A percentile compares a stretch with the other conserved stretches of the same genome.
Conservation (phyloP, 192 early-diverging fungal genomes). For the Neocallimastix lanati region DNA sequence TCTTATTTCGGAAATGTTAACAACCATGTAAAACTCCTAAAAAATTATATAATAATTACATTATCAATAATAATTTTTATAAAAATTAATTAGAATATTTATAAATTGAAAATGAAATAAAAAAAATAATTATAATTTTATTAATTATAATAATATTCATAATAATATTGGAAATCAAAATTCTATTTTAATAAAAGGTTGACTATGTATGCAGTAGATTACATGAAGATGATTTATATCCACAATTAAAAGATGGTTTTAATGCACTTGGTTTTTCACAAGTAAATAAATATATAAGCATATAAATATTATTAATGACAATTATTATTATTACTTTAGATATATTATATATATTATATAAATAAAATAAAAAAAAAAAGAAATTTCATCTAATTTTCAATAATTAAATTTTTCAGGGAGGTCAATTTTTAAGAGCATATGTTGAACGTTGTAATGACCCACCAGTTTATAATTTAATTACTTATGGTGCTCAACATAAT, state of each 20-base stretch:
- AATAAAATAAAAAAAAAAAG: no score
- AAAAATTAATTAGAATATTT: neutral
- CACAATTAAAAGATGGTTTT: conserved; percentile 52
- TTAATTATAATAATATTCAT: neutral
- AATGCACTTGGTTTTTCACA: conserved; percentile 89
- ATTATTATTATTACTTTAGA: no score
- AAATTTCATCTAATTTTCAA: no score
- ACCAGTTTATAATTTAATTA: conserved; percentile 54
- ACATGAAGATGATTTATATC: conserved; percentile 9
- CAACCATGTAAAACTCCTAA: conserved; percentile 28
- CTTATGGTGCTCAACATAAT: conserved; percentile 69
- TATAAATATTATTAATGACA: no score
- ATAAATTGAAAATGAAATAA: neutral
- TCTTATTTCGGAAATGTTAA: conserved; percentile 79
- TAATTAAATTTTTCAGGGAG: no score
- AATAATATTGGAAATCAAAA: no score
- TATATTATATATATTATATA: conserved; percentile 2
- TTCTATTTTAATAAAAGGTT: no score
- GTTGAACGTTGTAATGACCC: conserved; percentile 67
- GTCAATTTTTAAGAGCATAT: conserved; percentile 54
- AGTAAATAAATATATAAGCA: conserved; percentile 8
- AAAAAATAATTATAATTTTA: neutral
- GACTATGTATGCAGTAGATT: conserved; percentile 59
- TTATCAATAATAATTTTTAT: neutral
- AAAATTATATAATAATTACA: neutral